A percentile compares a stretch with the other conserved stretches of the same genome.
Conservation (phyloP, 2,329 filamentous ascomycete genomes). For the Chaetomium strumarium region DNA sequence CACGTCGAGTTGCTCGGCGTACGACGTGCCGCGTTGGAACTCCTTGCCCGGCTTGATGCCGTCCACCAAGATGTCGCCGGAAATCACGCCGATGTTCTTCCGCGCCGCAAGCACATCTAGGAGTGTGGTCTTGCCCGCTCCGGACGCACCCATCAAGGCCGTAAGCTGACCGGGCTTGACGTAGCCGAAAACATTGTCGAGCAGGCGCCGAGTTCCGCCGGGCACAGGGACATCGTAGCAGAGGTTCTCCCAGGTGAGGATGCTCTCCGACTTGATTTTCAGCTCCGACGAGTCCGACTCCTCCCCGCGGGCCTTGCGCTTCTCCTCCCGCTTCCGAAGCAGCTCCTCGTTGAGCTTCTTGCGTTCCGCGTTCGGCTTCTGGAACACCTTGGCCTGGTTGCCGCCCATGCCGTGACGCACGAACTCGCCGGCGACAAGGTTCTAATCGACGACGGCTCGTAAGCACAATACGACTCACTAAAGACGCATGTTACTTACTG, state of each 20-base stretch:
- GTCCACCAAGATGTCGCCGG: constrained; percentile 53
- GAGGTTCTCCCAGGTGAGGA: constrained; percentile 83
- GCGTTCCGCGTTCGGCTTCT: constrained; percentile 62
- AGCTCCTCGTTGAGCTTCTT: constrained; percentile 60
- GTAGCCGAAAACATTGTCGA: constrained; percentile 57
- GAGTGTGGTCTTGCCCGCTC: constrained; percentile 83
- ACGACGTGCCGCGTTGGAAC: constrained; percentile 57
- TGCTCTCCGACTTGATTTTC: constrained; percentile 53
- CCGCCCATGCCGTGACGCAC: constrained; percentile 74
- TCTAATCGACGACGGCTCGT: too few relatives aligned
- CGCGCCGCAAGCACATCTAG: constrained; percentile 65
- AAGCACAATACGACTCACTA: too few relatives aligned
- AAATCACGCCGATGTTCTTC: constrained; percentile 57
- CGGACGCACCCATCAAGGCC: constrained; percentile 75
- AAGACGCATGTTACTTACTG: too few relatives aligned
- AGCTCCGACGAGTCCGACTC: constrained; percentile 44
- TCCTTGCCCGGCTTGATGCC: constrained; percentile 50
- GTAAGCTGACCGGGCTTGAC: constrained; percentile 73
- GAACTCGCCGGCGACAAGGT: constrained; percentile 72
- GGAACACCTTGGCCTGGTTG: constrained; percentile 73
- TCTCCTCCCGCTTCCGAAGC: constrained; percentile 51
- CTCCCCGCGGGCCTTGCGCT: constrained; percentile 42
- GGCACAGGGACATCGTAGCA: constrained; percentile 66
- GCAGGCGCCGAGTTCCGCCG: constrained; percentile 49
- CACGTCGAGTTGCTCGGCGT: constrained; percentile 57